Base-by-base conservation (phyloP, 768 basidiomycete genomes). In the Trametes elegans region DNA sequence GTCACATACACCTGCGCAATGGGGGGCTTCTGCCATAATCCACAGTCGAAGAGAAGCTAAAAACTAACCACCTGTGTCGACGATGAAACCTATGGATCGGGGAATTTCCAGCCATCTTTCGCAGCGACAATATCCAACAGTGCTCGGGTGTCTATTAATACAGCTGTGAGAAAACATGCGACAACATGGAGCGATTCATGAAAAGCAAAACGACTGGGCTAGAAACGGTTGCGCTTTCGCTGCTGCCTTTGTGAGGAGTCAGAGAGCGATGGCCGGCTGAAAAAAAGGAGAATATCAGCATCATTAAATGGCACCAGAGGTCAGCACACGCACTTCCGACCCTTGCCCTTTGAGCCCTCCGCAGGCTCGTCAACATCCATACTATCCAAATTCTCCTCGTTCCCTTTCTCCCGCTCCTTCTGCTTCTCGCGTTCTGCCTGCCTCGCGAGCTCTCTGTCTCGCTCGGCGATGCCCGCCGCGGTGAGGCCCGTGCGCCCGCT, bases 311-410 rank as follows among this genome's bases (percentile, higher is more conserved):
- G 8, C 36, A 43, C 18, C n/a, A 45, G 24, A 23, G 34, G 38
- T 9, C 28, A 41, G 19, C 27, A 32, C 39, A 77, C 83, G 28
- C 61, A 86, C 85, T 82, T 85, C 61, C 84, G 73, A 62, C 80
- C 84, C 69, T 85, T 87, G 7, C 77, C 74, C 62, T 63, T 79
- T 3, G 62, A 55, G 27, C 72, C 71, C n/a, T 74, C 73, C 41
- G 71, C 62, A 1, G 77, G 73, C 48, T 88, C 87, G 56, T 88
- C 87, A 1, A 88, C 75, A 62, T 88, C 86, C 87, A 88, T 88
- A 32, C 64, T 74, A 62, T 70, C 79, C 51, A 62, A 55, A 31
- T 62, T 59, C 32, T 62, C 58, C 21, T 66, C 62, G 29, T 60
- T 55, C 16, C 59, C 61, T 23, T 55, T 57, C 35, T 34, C 57